A percentile compares a stretch with the other conserved stretches of the same genome.
Evolutionary conservation across 1,284 basidiomycete species (phyloP).

Genomic region (Leccinum pallidistipes): DNA sequence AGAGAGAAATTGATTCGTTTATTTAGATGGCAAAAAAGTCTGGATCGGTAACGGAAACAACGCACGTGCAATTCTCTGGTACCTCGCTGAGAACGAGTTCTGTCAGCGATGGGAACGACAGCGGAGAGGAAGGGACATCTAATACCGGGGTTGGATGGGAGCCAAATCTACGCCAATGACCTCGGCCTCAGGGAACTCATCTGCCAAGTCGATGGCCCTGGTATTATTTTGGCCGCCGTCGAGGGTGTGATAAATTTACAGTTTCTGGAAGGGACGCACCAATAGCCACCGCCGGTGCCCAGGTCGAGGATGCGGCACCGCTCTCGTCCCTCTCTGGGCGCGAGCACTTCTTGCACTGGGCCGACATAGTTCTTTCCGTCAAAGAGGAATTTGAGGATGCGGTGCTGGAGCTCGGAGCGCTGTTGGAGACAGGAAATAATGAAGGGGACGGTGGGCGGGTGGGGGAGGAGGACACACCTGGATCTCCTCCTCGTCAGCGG

Average conservation of each 20-base stretch:
- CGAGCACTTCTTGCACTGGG: slow-evolving; percentile 54
- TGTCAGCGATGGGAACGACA: slow-evolving; percentile 17
- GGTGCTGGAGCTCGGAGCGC: slow-evolving; percentile 62
- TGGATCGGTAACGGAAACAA: slow-evolving; percentile 10
- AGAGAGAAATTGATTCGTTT: slow-evolving; percentile 1
- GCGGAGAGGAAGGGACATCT: slow-evolving; percentile 12
- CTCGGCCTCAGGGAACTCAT: slow-evolving; percentile 64
- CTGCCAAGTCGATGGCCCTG: slow-evolving; percentile 68
- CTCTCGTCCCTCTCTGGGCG: slow-evolving; percentile 30
- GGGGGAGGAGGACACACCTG: slow-evolving; percentile 39
- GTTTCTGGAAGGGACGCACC: slow-evolving; percentile 38
- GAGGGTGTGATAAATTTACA: slow-evolving; percentile 8
- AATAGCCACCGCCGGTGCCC: slow-evolving; percentile 63
- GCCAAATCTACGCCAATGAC: slow-evolving; percentile 69
- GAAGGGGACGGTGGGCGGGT: background rate
- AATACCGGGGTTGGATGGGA: slow-evolving; percentile 65
- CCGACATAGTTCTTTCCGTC: slow-evolving; percentile 61
- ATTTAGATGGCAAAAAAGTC: slow-evolving; percentile 3
- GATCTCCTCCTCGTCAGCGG: slow-evolving; percentile 61
- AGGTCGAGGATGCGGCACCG: slow-evolving; percentile 55
- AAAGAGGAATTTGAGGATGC: slow-evolving; percentile 64
- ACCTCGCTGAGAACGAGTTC: slow-evolving; percentile 45
- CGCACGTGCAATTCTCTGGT: slow-evolving; percentile 68
- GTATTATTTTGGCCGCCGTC: slow-evolving; percentile 3
- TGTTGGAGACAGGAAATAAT: slow-evolving; percentile 24